phyloP scores from a whole-genome alignment of 805 yeast genomes.

The Zygotorulaspora sp. region DNA sequence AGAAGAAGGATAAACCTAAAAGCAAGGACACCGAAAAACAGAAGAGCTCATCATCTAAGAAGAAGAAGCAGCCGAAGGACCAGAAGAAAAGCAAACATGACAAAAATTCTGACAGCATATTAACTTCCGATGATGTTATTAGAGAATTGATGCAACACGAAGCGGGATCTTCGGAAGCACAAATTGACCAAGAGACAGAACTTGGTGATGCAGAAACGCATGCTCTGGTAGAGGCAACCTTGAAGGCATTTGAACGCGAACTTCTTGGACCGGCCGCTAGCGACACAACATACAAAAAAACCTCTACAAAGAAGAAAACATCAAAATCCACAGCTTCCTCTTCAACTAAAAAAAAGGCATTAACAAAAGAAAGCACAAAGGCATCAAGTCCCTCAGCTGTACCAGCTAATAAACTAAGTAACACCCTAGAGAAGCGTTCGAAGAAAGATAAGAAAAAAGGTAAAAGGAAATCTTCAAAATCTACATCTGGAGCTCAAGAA shows the following conservation, averaged over 20 bases:
- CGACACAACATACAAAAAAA: background rate
- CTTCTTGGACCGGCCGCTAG: constrained; percentile 18
- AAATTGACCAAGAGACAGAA: constrained; percentile 6
- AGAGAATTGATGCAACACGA: constrained; percentile 30
- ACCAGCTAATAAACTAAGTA: too few species aligned
- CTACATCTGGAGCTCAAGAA: constrained; percentile 6
- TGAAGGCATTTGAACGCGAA: constrained; percentile 34
- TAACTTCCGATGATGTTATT: constrained; percentile 33
- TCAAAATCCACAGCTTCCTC: constrained; percentile 5
- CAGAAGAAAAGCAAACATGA: constrained; percentile 8
- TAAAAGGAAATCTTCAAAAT: constrained; percentile 22
- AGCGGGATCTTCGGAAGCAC: constrained; percentile 8
- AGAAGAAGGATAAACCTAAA: constrained; percentile 18
- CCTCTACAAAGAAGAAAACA: constrained; percentile 4
- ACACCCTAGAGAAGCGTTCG: constrained; percentile 1
- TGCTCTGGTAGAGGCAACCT: constrained; percentile 34
- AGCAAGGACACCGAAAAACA: constrained; percentile 17
- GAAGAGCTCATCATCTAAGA: constrained; percentile 10
- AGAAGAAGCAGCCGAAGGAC: constrained; percentile 14
- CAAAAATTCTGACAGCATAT: constrained; percentile 16
- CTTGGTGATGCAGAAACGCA: constrained; percentile 31
- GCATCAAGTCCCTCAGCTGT: background rate
- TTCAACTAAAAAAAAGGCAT: constrained; percentile 6
- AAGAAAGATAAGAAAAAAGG: constrained; percentile 18
- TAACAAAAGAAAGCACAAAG: constrained; percentile 3